Evolutionary conservation across 2,329 filamentous ascomycete genomes (phyloP), one percentile per base, ranked within the genome.

Genomic region (Sarocladiaceae sp.): DNA sequence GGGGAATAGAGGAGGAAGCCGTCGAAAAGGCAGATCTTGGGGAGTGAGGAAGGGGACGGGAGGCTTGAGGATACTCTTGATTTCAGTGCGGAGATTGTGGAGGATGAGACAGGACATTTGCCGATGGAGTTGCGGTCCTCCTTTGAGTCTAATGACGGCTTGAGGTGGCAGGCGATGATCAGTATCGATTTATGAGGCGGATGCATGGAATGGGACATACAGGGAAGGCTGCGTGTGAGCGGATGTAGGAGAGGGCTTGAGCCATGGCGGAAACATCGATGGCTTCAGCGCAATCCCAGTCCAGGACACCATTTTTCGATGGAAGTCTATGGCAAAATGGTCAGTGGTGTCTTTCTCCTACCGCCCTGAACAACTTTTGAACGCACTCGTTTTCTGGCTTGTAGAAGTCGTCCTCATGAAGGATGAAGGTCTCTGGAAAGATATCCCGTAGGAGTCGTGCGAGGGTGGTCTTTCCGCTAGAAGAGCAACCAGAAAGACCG

Each of bases 321-420:
- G 79, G 78, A 2, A 82, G 63, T 47, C 78, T 80, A 41, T 26
- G 11, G 34, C 53, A 34, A 2, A n/a, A n/a, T 27, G 21, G 19
- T 42, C 20, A 45, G 24, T 10, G 3, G 23, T 7, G 29, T 5
- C 18, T 3, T 13, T 33, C 6, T 41, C 10, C 27, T 31, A 31
- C 10, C 27, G n/a, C 27, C n/a, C 10, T 31, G 27, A 31, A n/a
- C n/a, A n/a, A n/a, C n/a, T n/a, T n/a, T 7, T 18, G 7, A 9
- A 64, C 74, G 58, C 56, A 87, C 76, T 88, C 75, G 23, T 75
- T 66, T 59, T 97, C 91, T 1, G 85, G 72, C 51, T 80, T 82
- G 68, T 95, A 98, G 61, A 97, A 98, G 64, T 98, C 93, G 68
- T 98, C 93, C 61, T 95, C 82, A 62, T 98, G 93, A 18, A 98